Base-by-base conservation (phyloP, 805 yeast genomes). In the Jamesozyma spencerorum region DNA sequence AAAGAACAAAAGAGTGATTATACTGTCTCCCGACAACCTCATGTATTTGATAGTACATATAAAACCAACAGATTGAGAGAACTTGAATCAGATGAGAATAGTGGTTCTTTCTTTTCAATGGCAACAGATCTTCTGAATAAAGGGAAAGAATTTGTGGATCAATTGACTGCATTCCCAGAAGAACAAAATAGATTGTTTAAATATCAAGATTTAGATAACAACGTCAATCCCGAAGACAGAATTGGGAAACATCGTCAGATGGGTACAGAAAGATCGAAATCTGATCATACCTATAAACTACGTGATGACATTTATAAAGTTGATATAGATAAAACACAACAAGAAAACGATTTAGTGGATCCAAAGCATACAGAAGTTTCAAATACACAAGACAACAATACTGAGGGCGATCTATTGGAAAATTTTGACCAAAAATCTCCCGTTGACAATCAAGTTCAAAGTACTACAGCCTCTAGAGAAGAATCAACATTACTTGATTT, bases 131-230 rank as follows among this genome's bases (percentile, higher is more conserved):
- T 63, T 18, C 43, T 62, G 15, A 54, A 47, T 38, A 61, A 51
- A 42, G 61, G 68, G 7, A 63, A 60, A 33, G 49, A 54, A 12
- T 45, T 57, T 22, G 47, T 63, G 20, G 58, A 57, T 38, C 51
- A 53, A 29, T 38, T 49, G 17, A 46, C 53, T 3, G 44, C 47
- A 4, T 50, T 42, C 31, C 55, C 51, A 3, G 56, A 54, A 6
- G 58, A 49, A 36, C 47, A 46, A 15, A 43, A 52, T 27, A 42
- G 53, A 30, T 19, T 47, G 12, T 39, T 28, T 17, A 43, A 43
- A 38, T 45, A 41, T 31, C 39, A 36, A 26, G 33, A 34, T 10
- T 10, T 8, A 6, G 14, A 17, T 5, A 18, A 15, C 2, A 10
- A 32, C 19, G 30, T 10, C 3, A 17, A 22, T 22, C 15, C 10